These are phyloP conservation scores for Aspergillus spinulosporus DNA, from an alignment of 2,329 filamentous ascomycete species.

Conservation along the genomic window DNA sequence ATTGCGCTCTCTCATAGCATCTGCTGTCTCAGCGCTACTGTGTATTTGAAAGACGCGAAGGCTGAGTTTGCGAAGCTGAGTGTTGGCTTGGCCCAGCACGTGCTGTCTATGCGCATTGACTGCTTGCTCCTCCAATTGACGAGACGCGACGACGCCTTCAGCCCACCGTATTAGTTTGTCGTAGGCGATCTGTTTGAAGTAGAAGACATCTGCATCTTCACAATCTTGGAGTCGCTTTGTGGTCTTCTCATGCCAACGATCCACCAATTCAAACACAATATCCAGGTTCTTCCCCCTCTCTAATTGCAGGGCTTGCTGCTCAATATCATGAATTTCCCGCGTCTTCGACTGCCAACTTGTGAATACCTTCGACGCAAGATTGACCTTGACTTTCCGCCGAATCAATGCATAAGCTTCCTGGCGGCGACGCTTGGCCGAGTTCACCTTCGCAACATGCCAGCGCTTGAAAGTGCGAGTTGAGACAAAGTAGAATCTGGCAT, in stretches of 20 bases:
- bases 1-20: constrained; percentile 55
- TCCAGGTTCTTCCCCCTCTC: constrained; percentile 37
- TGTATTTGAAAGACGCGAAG: constrained; percentile 58
- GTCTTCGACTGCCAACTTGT: constrained; percentile 40
- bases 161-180: constrained; percentile 41
- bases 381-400: constrained; percentile 55
- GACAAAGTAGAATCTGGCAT: constrained; percentile 59
- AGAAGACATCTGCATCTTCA: constrained; percentile 41
- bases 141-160: constrained; percentile 34
- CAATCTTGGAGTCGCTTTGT: constrained; percentile 36
- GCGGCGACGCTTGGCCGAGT: constrained; percentile 54
- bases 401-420: constrained; percentile 58
- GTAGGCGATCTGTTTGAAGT: constrained; percentile 40
- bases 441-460: constrained; percentile 53
- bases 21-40: constrained; percentile 53
- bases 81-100: constrained; percentile 48
- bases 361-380: constrained; percentile 50
- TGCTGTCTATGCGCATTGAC: constrained; percentile 48
- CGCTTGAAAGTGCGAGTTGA: constrained; percentile 50
- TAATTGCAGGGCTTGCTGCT: constrained; percentile 41
- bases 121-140: constrained; percentile 47
- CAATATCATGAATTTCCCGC: constrained; percentile 35
- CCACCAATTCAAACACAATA: constrained; percentile 39
- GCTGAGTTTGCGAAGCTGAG: constrained; percentile 57
- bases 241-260: constrained; percentile 46